A percentile compares a stretch with the other conserved stretches of the same genome.
phyloP scores from a whole-genome alignment of 805 yeast species.

The Barnettozyma populi region DNA sequence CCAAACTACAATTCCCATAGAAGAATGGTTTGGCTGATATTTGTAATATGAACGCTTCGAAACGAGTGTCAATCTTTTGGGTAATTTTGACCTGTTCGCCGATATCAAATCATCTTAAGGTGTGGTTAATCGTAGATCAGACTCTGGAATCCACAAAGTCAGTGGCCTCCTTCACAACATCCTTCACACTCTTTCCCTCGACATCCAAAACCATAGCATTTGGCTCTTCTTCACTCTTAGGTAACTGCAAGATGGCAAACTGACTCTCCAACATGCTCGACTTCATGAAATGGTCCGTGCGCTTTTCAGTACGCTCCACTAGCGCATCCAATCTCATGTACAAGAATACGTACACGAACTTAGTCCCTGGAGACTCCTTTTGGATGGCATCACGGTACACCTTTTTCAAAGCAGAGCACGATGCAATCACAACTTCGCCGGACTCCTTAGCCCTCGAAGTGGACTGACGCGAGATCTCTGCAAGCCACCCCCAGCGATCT shows the following conservation, averaged over 20 bases:
- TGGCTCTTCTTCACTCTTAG: slow-evolving; percentile 33
- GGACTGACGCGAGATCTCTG: slow-evolving; percentile 39
- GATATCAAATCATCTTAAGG: too few relatives aligned
- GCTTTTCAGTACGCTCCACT: slow-evolving; percentile 48
- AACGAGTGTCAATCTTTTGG: too few relatives aligned
- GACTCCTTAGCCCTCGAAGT: slow-evolving; percentile 33
- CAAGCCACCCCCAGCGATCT: slow-evolving; percentile 91
- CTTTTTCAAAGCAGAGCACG: slow-evolving; percentile 83
- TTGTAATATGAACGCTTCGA: too few relatives aligned
- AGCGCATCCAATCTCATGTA: slow-evolving; percentile 60
- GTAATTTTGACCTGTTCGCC: too few relatives aligned
- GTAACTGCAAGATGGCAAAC: slow-evolving; percentile 68
- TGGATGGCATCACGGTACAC: slow-evolving; percentile 63
- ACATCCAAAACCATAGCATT: slow-evolving; percentile 28
- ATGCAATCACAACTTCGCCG: slow-evolving; percentile 41
- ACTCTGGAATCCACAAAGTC: slow-evolving; percentile 8
- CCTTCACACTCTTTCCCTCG: slow-evolving; percentile 21
- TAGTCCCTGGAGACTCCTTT: slow-evolving; percentile 26
- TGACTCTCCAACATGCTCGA: slow-evolving; percentile 79
- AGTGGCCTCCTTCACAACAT: slow-evolving; percentile 10
- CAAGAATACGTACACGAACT: slow-evolving; percentile 60
- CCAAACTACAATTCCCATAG: too few relatives aligned
- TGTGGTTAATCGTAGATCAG: not conserved
- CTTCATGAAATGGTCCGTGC: slow-evolving; percentile 85
- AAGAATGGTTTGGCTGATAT: too few relatives aligned